These are phyloP conservation scores for Incumbomyces lentus DNA, from an alignment of 2,329 filamentous ascomycete species.

Conservation along the genomic window DNA sequence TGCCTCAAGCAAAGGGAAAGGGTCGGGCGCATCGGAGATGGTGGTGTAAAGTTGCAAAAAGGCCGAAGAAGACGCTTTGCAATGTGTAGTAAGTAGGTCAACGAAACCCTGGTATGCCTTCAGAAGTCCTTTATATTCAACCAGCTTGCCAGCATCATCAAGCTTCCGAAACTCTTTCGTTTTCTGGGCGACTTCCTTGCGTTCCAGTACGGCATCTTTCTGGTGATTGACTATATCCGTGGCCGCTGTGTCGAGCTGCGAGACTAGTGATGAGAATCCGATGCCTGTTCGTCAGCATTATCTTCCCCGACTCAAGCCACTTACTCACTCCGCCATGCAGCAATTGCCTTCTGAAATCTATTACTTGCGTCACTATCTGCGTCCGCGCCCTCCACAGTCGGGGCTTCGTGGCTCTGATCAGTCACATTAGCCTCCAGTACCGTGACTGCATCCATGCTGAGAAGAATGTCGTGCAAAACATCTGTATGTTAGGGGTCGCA, in stretches of 20 bases:
- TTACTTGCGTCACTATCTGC: constrained; percentile 53
- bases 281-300: constrained; percentile 51
- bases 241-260: constrained; percentile 82
- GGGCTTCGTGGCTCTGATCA: constrained; percentile 23
- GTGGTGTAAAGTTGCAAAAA: constrained; percentile 90
- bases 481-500: background rate
- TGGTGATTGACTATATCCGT: constrained; percentile 91
- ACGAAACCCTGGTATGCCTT: constrained; percentile 98
- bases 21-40: constrained; percentile 89
- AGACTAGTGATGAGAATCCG: constrained; percentile 72
- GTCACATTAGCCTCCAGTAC: constrained; percentile 31
- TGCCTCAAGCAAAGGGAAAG: constrained; percentile 89
- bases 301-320: background rate
- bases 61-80: constrained; percentile 83
- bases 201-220: constrained; percentile 85
- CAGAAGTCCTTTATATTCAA: constrained; percentile 77
- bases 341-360: constrained; percentile 94
- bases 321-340: constrained; percentile 77
- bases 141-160: constrained; percentile 75
- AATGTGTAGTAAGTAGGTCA: constrained; percentile 89
- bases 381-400: constrained; percentile 18
- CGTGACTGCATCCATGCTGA: constrained; percentile 34
- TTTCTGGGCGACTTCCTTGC: constrained; percentile 96
- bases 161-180: constrained; percentile 96
- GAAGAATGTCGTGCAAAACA: background rate